Base-by-base conservation (phyloP, 1,284 basidiomycete species). In the Ustilago esculenta region DNA sequence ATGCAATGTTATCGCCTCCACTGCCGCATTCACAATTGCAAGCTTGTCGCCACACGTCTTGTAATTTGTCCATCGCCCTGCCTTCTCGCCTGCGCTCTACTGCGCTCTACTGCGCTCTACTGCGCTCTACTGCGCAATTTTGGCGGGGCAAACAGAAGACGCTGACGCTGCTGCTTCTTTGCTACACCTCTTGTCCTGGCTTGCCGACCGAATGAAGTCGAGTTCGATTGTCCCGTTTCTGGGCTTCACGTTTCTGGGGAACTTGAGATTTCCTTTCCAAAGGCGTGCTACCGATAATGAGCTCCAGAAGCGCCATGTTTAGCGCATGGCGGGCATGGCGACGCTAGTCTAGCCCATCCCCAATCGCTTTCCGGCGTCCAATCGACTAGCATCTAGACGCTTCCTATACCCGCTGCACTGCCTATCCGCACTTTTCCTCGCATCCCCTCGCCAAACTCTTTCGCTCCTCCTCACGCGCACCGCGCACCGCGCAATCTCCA, bases 231-330 rank as follows among this genome's bases (percentile, higher is more conserved):
- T 46, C 14, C 36, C n/a, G n/a, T n/a, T 15, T 18, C 30, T 8
- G 24, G 20, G 29, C 9, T 41, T 25, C 17, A 21, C 27, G 14
- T 21, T 48, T 44, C 25, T 52, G 37, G 21, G 32, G 40, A 60
- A 36, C 35, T 35, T 21, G 36, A 41, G 41, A 60, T 39, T 8
- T 15, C 39, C 56, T 24, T 41, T 42, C 21, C 7, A 30, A 36
- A 29, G 33, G 23, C 10, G 10, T 40, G 49, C 51, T 54, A 54
- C 58, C 58, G 58, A 18, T 50, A 45, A 61, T 61, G 58, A 61
- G 53, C 33, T 46, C n/a, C 29, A 44, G 29, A 39, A 40, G 53
- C 34, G 50, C 50, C 44, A 53, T 41, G 37, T 15, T 52, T n/a
- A 24, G 34, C 24, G 21, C 21, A 27, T 42, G 32, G 29, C 18